These are phyloP conservation scores for Allium cepa DNA, from an alignment of 106 monocot genomes.

Conservation along the genomic window DNA sequence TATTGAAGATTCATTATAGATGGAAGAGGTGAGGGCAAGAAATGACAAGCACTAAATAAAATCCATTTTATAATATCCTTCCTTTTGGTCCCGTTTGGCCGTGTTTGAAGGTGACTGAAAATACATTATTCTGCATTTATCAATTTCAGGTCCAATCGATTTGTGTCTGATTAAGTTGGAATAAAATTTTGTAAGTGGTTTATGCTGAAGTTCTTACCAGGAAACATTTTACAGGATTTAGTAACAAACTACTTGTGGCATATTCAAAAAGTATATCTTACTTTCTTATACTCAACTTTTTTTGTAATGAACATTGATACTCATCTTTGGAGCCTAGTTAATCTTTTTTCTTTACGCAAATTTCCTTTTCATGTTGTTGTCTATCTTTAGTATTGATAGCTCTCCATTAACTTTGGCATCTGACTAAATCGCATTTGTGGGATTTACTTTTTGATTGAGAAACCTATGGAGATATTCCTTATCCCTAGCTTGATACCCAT, in stretches of 20 bases:
- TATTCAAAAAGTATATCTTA: too few species aligned
- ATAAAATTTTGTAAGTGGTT: too few species aligned
- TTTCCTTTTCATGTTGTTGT: not conserved
- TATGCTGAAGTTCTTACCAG: too few species aligned
- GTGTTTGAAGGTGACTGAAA: not conserved
- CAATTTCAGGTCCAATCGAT: too few species aligned
- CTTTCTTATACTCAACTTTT: too few species aligned
- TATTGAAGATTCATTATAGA: not conserved
- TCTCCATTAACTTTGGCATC: not conserved
- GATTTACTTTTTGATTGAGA: not conserved
- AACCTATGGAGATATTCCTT: not conserved
- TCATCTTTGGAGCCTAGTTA: not conserved
- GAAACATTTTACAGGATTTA: too few species aligned
- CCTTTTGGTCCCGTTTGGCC: not conserved
- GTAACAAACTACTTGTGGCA: too few species aligned
- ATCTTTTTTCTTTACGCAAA: not conserved
- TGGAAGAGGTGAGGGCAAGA: not conserved
- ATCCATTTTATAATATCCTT: not conserved
- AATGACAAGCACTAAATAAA: not conserved
- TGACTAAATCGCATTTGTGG: not conserved
- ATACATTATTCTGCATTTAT: too few species aligned
- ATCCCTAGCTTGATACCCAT: not conserved
- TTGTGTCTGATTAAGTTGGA: too few species aligned
- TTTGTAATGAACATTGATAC: too few species aligned
- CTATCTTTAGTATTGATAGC: not conserved